phyloP scores from a whole-genome alignment of 2,329 filamentous ascomycete genomes.

The Pleurostoma richardsiae region DNA sequence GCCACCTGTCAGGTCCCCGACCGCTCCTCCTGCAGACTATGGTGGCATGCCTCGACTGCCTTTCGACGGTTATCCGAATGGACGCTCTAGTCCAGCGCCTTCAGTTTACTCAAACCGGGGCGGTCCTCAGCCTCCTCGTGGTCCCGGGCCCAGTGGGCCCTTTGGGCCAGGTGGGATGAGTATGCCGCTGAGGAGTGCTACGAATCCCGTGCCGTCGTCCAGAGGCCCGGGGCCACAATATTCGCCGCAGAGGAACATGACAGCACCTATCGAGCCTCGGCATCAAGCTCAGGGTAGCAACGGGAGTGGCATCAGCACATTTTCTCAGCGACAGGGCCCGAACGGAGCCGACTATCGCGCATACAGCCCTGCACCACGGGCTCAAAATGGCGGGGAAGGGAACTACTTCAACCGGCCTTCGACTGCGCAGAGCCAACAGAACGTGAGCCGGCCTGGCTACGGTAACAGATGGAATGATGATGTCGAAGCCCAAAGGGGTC shows the following conservation, averaged over 20 bases:
- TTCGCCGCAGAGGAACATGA: constrained; percentile 26
- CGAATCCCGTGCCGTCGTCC: constrained; percentile 17
- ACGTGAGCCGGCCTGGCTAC: constrained; percentile 1
- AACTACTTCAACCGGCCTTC: constrained; percentile 7
- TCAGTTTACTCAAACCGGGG: constrained; percentile 16
- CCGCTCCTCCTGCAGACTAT: constrained; percentile 4
- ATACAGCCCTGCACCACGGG: background rate
- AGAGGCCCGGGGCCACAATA: constrained; percentile 14
- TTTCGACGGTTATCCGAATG: constrained; percentile 10
- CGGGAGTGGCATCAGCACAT: background rate
- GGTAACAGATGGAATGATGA: background rate
- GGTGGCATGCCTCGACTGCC: constrained; percentile 7
- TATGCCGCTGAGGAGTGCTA: constrained; percentile 19
- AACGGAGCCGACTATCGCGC: constrained; percentile 2
- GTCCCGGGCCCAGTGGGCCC: constrained; percentile 4
- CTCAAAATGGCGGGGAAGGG: constrained; percentile 1
- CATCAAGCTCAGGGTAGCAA: constrained; percentile 8
- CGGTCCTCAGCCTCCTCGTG: constrained; percentile 12
- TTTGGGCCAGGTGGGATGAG: constrained; percentile 6
- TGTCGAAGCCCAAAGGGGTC: background rate
- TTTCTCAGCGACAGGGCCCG: background rate
- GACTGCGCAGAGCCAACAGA: constrained; percentile 9
- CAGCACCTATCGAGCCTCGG: constrained; percentile 18
- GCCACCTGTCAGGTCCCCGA: constrained; percentile 16
- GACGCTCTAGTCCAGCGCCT: constrained; percentile 22